phyloP scores from a whole-genome alignment of 2,329 filamentous ascomycete species.

The Rhynchosporium secalis region DNA sequence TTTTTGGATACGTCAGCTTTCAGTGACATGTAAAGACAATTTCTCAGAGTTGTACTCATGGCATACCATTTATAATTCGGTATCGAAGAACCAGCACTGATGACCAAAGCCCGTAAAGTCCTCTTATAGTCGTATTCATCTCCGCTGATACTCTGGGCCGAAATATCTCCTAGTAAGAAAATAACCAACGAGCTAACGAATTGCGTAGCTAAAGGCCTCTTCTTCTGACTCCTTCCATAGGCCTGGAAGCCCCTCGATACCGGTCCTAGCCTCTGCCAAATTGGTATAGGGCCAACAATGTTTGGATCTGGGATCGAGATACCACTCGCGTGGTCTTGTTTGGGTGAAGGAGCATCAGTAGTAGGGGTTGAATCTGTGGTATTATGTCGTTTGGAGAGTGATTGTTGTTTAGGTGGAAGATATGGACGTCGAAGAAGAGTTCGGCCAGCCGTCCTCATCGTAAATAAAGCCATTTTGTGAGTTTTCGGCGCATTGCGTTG shows the following conservation, averaged over 20 bases:
- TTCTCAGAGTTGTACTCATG: not conserved
- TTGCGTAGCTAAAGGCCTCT: slow-evolving; percentile 77
- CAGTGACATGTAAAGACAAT: not conserved
- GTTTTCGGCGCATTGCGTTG: slow-evolving; percentile 25
- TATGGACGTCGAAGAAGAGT: slow-evolving; percentile 29
- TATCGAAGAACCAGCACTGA: slow-evolving; percentile 72
- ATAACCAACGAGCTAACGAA: slow-evolving; percentile 73
- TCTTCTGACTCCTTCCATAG: slow-evolving; percentile 71
- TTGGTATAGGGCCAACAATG: slow-evolving; percentile 41
- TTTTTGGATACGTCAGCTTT: slow-evolving; percentile 39
- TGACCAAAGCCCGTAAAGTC: slow-evolving; percentile 70
- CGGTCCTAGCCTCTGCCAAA: slow-evolving; percentile 61
- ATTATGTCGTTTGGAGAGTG: slow-evolving; percentile 28
- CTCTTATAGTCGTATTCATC: slow-evolving; percentile 67
- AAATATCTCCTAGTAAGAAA: slow-evolving; percentile 75
- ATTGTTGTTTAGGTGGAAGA: slow-evolving; percentile 24
- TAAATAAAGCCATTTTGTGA: slow-evolving; percentile 30
- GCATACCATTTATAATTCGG: slow-evolving; percentile 79
- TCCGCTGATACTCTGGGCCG: slow-evolving; percentile 67
- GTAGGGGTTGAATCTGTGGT: slow-evolving; percentile 21
- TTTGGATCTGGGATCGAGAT: slow-evolving; percentile 47
- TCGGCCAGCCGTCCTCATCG: slow-evolving; percentile 30
- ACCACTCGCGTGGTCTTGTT: slow-evolving; percentile 29
- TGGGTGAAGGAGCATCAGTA: slow-evolving; percentile 16
- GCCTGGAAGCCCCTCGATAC: slow-evolving; percentile 53